Base-by-base conservation (phyloP, 2,329 filamentous ascomycete genomes). In the Colletotrichum kahawae region DNA sequence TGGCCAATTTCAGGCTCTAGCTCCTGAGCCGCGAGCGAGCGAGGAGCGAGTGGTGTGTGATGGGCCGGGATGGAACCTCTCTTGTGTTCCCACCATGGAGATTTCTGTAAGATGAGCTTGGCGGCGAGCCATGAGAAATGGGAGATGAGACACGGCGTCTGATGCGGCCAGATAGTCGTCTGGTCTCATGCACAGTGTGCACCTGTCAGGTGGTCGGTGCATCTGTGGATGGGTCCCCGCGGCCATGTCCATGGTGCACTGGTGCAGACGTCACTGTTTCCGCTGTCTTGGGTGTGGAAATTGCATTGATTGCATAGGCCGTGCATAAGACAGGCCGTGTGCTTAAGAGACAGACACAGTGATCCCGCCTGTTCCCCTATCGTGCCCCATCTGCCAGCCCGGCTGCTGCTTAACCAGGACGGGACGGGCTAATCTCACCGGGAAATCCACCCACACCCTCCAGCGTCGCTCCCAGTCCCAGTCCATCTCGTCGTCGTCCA, bases 341-440 rank as follows among this genome's bases (percentile, higher is more conserved):
- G 27, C 0, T 5, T 4, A n/a, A 2, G 7, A 5, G 8, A 21
- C 6, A 21, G 4, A 60, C 57, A 60, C 57, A 62, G 33, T 62
- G 80, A 79, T 81, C 67, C 64, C 71, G 31, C 18, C 29, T 16
- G 29, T 5, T 60, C 65, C 71, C 74, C 78, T 85, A 85, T 78
- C 81, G 74, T 62, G 64, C 38, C 51, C 63, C 77, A 82, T 80
- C 78, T 75, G 77, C 74, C 75, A 77, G 62, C 70, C 64, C n/a
- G 62, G 67, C 38, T 70, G 51, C 21, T 76, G 70, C 74, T 76
- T 76, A 70, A 76, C 76, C 74, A 56, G 67, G 67, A 67, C 66
- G 66, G 74, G 76, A 79, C 79, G 82, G 82, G 82, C 79, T 87
- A 86, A 87, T 87, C 85, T 87, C 83, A 81, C 81, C 76, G 78